phyloP scores from a whole-genome alignment of 2,329 filamentous ascomycete genomes.

The Westerdykella ornata region DNA sequence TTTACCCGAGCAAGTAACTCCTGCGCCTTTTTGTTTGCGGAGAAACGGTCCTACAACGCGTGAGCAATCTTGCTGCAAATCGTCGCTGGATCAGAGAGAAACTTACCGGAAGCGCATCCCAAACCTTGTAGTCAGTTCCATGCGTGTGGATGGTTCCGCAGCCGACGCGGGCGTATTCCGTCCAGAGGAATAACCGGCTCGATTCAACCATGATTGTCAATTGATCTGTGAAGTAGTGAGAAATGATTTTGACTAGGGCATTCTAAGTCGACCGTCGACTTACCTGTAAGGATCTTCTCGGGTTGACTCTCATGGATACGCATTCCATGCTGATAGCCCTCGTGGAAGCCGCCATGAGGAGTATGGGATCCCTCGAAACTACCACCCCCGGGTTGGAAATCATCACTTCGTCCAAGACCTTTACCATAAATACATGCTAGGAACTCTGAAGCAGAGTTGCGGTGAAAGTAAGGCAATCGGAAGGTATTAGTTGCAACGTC shows the following conservation, averaged over 20 bases:
- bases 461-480: constrained; percentile 37
- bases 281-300: constrained; percentile 39
- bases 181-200: constrained; percentile 36
- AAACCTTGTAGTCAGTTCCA: constrained; percentile 35
- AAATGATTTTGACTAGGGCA: constrained; percentile 1
- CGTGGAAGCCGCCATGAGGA: constrained; percentile 38
- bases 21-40: constrained; percentile 29
- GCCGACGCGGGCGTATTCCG: constrained; percentile 32
- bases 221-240: constrained; percentile 23
- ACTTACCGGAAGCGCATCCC: constrained; percentile 33
- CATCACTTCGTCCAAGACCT: constrained; percentile 37
- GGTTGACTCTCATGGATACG: constrained; percentile 40
- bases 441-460: constrained; percentile 36
- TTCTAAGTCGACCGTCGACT: not conserved
- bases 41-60: constrained; percentile 31
- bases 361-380: constrained; percentile 36
- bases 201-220: constrained; percentile 37
- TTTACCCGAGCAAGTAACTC: constrained; percentile 29
- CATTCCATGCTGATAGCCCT: constrained; percentile 44
- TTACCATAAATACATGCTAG: constrained; percentile 35
- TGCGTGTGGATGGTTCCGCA: constrained; percentile 32
- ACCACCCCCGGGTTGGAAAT: constrained; percentile 38
- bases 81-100: not conserved
- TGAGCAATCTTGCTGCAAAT: not conserved
- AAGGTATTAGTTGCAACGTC: constrained; percentile 37